Base-by-base conservation (phyloP, 202 grass and related monocot genomes). In the Setaria viridis region DNA sequence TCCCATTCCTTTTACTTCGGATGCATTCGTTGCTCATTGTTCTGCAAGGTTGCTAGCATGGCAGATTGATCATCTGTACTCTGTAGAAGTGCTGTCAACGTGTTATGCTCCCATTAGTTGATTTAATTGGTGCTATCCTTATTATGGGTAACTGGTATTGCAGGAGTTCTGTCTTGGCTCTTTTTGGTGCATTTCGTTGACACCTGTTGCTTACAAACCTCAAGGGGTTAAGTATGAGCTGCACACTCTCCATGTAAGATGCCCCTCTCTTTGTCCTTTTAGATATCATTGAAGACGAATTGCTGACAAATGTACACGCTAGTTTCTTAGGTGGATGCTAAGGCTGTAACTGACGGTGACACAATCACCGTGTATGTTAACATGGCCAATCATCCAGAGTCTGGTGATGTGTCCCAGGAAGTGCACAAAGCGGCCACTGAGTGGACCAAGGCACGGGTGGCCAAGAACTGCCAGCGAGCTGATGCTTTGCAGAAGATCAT, bases 211-310 rank as follows among this genome's bases (percentile, higher is more conserved):
- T 66, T 63, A 12, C 7, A 95, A 73, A 34, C 59, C 51, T 82
- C 77, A 70, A 11, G 84, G 82, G 47, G 86, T 92, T 5, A 95
- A 94, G 57, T 92, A 94, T 74, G 90, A 92, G 83, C 82, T 98
- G 21, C 85, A 91, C 46, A 95, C 95, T 42, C 88, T 98, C 62
- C 95, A 93, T 70, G 95, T 98, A 62, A 98, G 95, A 62, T 49
- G 25, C 37, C 42, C 20, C 29, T 74, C 11, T 64, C 70, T 75
- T 25, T 55, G 16, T 74, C 69, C 51, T 34, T 11, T 7, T 21
- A 11, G 41, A 34, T 68, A 25, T 54, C 4, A 1, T 0, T 11
- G 0, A 53, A 51, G 0, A 15, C 0, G 11, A 35, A 41, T 39
- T 32, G 0, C 42, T 87, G 11, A 87, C 12, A 84, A 4, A 37